These are phyloP conservation scores for Saturnispora halmiae DNA, from an alignment of 805 yeast genomes.

Conservation along the genomic window DNA sequence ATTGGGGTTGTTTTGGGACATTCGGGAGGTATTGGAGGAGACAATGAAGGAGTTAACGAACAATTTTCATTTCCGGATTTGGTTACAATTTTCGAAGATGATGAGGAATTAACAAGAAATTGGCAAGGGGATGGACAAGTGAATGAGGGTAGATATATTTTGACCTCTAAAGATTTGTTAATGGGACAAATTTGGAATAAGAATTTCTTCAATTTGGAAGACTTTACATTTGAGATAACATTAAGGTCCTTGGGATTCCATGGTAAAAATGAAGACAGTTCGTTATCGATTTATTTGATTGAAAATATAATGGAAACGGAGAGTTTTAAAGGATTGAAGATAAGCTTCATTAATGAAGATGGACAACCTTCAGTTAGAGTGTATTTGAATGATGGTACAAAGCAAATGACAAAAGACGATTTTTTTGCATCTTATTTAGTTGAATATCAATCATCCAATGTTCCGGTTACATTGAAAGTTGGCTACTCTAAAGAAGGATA, in stretches of 20 bases:
- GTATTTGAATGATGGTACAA: slow-evolving; percentile 49
- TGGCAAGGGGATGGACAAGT: slow-evolving; percentile 36
- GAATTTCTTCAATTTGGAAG: slow-evolving; percentile 21
- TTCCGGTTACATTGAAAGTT: slow-evolving; percentile 60
- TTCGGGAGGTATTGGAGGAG: background rate
- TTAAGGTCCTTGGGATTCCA: slow-evolving; percentile 50
- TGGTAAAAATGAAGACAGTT: slow-evolving; percentile 46
- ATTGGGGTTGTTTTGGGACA: background rate
- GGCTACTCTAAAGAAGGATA: slow-evolving; percentile 37
- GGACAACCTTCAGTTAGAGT: slow-evolving; percentile 46
- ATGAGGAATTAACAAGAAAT: slow-evolving; percentile 32
- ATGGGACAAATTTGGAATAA: slow-evolving; percentile 40
- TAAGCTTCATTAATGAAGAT: slow-evolving; percentile 44
- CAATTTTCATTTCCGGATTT: slow-evolving; percentile 23
- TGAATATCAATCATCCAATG: slow-evolving; percentile 54
- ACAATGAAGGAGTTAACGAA: background rate
- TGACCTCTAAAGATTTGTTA: slow-evolving; percentile 36
- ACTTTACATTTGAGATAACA: slow-evolving; percentile 46
- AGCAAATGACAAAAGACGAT: slow-evolving; percentile 21
- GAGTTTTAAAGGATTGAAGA: slow-evolving; percentile 53
- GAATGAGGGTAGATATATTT: slow-evolving; percentile 44
- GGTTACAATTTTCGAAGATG: slow-evolving; percentile 16
- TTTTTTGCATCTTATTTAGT: slow-evolving; percentile 28
- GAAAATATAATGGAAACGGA: slow-evolving; percentile 29
- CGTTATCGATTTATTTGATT: slow-evolving; percentile 46